These are phyloP conservation scores for Lentinula sp. DNA, from an alignment of 768 basidiomycete species.

Conservation along the genomic window DNA sequence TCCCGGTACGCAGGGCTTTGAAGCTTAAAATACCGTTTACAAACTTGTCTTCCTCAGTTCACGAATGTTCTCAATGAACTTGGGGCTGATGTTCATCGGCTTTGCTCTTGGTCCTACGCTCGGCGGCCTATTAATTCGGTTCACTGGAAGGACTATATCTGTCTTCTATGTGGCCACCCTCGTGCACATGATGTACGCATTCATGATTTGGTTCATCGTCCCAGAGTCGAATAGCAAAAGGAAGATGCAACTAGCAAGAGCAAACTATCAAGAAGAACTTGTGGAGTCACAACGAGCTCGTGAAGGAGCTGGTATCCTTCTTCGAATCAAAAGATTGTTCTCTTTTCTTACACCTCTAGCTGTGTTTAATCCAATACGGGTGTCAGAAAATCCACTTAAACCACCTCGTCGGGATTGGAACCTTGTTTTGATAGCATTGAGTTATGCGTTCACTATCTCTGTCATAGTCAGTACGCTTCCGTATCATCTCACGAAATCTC, in stretches of 20 bases:
- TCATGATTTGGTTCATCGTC: conserved; percentile 50
- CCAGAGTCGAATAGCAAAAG: conserved; percentile 70
- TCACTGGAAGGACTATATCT: conserved; percentile 46
- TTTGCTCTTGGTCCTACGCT: conserved; percentile 61
- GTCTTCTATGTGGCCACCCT: conserved; percentile 65
- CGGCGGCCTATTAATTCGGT: conserved; percentile 57
- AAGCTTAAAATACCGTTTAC: background rate
- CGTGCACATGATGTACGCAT: conserved; percentile 43
- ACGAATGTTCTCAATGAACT: conserved; percentile 53
- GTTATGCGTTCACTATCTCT: conserved; percentile 42
- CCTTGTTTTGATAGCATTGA: conserved; percentile 47
- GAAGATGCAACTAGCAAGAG: conserved; percentile 36
- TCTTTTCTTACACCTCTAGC: conserved; percentile 68
- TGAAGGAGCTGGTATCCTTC: conserved; percentile 19
- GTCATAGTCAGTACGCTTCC: conserved; percentile 30
- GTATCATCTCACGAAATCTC: background rate
- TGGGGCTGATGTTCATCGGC: conserved; percentile 70
- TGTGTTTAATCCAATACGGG: conserved; percentile 46
- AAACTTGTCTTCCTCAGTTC: conserved; percentile 33
- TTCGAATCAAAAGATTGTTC: conserved; percentile 41
- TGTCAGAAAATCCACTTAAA: conserved; percentile 32
- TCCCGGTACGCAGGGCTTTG: conserved; percentile 34
- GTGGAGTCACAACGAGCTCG: conserved; percentile 10
- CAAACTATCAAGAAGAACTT: conserved; percentile 28
- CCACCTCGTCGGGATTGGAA: conserved; percentile 53